A percentile compares a stretch with the other conserved stretches of the same genome.
Evolutionary conservation across 768 basidiomycete species (phyloP).

Genomic region (Gloeostereum incarnatum): DNA sequence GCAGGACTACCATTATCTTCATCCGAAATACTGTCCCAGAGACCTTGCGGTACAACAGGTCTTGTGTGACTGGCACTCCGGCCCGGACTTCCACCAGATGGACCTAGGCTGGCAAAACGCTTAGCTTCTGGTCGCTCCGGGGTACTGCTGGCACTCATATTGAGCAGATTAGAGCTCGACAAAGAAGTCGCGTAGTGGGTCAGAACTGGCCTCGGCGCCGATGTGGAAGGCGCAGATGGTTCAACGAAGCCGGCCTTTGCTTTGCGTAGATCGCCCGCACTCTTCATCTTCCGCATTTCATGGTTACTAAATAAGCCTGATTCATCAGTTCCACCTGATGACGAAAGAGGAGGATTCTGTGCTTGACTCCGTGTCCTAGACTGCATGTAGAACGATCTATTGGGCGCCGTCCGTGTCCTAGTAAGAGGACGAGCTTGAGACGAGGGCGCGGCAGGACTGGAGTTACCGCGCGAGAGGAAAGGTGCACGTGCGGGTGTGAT

Average conservation of each 20-base stretch:
- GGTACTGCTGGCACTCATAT: constrained; percentile 17
- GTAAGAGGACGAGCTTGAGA: constrained; percentile 35
- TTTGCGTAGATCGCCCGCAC: constrained; percentile 70
- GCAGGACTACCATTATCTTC: constrained; percentile 12
- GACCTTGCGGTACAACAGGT: constrained; percentile 26
- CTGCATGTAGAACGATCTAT: constrained; percentile 40
- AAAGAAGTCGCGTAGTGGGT: constrained; percentile 50
- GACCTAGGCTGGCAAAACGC: constrained; percentile 65
- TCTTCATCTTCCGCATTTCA: constrained; percentile 78
- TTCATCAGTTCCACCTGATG: too few relatives aligned
- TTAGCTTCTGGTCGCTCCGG: constrained; percentile 30
- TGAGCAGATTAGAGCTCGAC: constrained; percentile 61
- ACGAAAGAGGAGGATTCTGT: too few relatives aligned
- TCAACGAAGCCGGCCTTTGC: constrained; percentile 22
- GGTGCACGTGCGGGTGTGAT: constrained; percentile 58
- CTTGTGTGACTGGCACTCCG: constrained; percentile 25
- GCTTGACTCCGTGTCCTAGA: too few relatives aligned
- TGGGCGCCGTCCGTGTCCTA: constrained; percentile 71
- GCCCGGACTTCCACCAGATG: constrained; percentile 26
- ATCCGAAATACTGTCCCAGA: constrained; percentile 44
- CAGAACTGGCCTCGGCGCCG: constrained; percentile 30
- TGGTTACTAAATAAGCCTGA: constrained; percentile 35
- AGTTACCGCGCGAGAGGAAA: constrained; percentile 31
- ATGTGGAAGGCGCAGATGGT: constrained; percentile 18
- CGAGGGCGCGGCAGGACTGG: constrained; percentile 11